Base-by-base conservation (phyloP, 2,329 filamentous ascomycete species). In the Dactylonectria estremocensis region DNA sequence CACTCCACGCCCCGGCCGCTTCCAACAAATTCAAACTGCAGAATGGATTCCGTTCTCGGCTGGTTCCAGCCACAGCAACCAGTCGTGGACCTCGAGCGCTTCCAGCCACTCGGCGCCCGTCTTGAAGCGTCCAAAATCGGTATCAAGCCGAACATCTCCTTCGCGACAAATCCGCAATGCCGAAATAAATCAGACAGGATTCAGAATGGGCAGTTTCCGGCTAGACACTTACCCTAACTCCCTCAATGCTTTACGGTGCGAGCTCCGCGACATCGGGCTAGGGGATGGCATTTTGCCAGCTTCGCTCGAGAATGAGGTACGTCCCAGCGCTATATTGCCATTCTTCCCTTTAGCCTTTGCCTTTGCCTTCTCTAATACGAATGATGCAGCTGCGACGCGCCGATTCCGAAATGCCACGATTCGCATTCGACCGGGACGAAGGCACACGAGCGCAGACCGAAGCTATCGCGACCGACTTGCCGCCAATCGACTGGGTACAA, bases 131-230 rank as follows among this genome's bases (percentile, higher is more conserved):
- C n/a, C 31, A 55, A 55, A 35, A 55, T 31, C 37, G n/a, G 48
- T 57, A 18, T 61, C 49, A 16, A 60, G 56, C 43, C 56, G 62
- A 31, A 40, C 53, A 55, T 66, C 63, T 20, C 28, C 64, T 37
- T 67, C 54, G 16, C 48, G 54, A 63, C 54, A 67, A 50, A 48
- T 63, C 54, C 48, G 59, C 48, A 67, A 67, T 37, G 48, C 58
- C 31, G 20, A 67, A 50, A 63, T 67, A 28, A 63, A 67, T 37
- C 31, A 67, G 6, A 63, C 54, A 40, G 54, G 53, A 13, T 63
- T 63, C 53, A 59, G 28, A 20, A 48, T 58, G 48, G 64, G 64
- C 10, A 63, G 48, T 54, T 67, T 63, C 54, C 31, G 40, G 33
- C 59, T 52, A 53, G 37, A 62, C 31, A 28, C 53, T 7, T 58